Base-by-base conservation (phyloP, 495 filamentous ascomycete genomes). In the Talaromyces adpressus region DNA sequence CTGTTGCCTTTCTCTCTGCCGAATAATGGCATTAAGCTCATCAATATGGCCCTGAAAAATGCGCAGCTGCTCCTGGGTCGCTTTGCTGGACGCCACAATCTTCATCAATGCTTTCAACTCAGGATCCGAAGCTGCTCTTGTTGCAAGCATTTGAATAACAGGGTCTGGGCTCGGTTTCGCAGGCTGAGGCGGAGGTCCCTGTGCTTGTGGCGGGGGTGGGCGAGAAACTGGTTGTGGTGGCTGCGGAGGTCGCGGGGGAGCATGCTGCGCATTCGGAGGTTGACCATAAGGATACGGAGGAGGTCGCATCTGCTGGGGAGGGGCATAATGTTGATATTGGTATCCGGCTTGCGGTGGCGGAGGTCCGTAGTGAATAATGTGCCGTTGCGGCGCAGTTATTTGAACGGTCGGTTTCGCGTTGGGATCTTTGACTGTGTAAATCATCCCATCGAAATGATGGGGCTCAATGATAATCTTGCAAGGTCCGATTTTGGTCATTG, bases 21-120 rank as follows among this genome's bases (percentile, higher is more conserved):
- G 78, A 52, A 87, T 78, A 49, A 86, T 82, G 0, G 77, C 82
- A 47, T 91, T 93, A 34, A 99, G 85, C 59, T 92, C 89, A 69
- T 97, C 91, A 64, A 99, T 98, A 61, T 98, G 93, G 56, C 82
- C 79, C 71, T 99, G 95, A 70, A 99, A 99, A 63, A 87, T 83
- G 63, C 88, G 88, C 14, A 99, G 81, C 67, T 98, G 91, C 34
- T 88, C 82, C 58, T 85, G 84, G 2, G 84, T 83, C 2, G 95
- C 95, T 63, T 91, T 86, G 22, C 92, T 94, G 25, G 89, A 87
- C 4, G 95, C 95, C 8, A 99, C 95, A 12, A 93, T 86, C 68
- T 91, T 89, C 95, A 99, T 99, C 11, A 99, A 81, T n/a, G 87
- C 86, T 68, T 97, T 93, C n/a, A 99, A 80, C 56, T 92, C 84